Percentiles rank a stretch among this genome's conserved stretches.
phyloP scores from a whole-genome alignment of 208 protist genomes.

The Jaenimonas drosophilae region DNA sequence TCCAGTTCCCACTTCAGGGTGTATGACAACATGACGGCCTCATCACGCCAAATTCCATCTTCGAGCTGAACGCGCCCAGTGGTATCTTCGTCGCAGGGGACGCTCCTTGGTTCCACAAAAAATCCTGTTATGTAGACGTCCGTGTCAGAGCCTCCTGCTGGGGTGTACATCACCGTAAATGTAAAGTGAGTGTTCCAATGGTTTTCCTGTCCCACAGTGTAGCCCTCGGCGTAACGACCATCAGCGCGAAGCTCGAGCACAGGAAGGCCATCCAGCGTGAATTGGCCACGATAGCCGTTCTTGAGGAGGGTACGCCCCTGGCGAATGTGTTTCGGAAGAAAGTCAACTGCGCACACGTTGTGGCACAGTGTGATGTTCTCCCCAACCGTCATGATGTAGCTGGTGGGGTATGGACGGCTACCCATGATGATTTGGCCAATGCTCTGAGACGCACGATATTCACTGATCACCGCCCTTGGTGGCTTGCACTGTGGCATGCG shows the following conservation, averaged over 20 bases:
- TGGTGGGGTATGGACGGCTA: conserved; percentile 90
- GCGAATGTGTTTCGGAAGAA: conserved; percentile 11
- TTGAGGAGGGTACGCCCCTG: conserved; percentile 24
- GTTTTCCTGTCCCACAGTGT: conserved; percentile 6
- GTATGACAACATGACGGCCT: conserved; percentile 11
- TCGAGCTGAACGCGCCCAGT: background rate
- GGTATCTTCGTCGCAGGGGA: background rate
- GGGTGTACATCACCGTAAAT: too few relatives aligned
- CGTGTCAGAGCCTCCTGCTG: too few relatives aligned
- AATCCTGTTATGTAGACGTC: too few relatives aligned
- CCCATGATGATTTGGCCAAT: conserved; percentile 93
- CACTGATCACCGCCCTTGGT: conserved; percentile 8
- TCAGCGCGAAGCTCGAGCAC: conserved; percentile 11
- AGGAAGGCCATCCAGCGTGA: conserved; percentile 60
- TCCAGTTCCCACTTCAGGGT: conserved; percentile 13
- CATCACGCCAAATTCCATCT: background rate
- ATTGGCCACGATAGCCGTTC: conserved; percentile 38
- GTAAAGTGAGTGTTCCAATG: too few relatives aligned
- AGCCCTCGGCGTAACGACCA: background rate
- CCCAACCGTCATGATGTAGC: conserved; percentile 50
- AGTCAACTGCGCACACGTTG: conserved; percentile 17
- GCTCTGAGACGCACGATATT: conserved; percentile 55
- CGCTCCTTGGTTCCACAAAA: too few relatives aligned
- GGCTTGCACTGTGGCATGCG: conserved; percentile 82
- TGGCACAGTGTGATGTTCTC: conserved; percentile 25